Evolutionary conservation across 164 flowering plant species (phyloP).

Genomic region (Houttuynia cordata): DNA sequence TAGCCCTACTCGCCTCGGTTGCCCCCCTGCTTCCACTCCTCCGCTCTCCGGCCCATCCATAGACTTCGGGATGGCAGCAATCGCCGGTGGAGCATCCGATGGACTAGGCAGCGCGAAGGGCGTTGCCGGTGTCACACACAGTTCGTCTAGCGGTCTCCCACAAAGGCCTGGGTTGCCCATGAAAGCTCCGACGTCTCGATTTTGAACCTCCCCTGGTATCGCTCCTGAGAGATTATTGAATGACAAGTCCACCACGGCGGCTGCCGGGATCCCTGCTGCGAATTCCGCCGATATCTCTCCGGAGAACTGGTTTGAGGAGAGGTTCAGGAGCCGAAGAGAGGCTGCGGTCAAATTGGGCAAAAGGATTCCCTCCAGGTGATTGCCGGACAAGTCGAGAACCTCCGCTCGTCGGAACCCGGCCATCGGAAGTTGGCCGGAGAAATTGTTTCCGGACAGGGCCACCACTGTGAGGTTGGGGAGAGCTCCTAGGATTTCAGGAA

Average conservation of each 20-base stretch:
- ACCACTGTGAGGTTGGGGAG: conserved; percentile 36
- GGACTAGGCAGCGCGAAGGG: conserved; percentile 38
- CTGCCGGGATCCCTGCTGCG: conserved; percentile 6
- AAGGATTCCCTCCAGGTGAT: conserved; percentile 50
- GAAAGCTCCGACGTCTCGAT: conserved; percentile 42
- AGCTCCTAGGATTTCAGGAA: conserved; percentile 35
- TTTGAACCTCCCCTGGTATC: conserved; percentile 42
- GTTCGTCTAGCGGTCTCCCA: conserved; percentile 61
- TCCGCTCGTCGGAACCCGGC: conserved; percentile 23
- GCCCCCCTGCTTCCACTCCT: background rate
- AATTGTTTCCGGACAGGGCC: conserved; percentile 49
- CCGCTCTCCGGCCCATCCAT: background rate
- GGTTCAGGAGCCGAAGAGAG: conserved; percentile 32
- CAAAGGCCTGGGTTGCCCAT: conserved; percentile 58
- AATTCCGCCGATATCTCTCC: conserved; percentile 12
- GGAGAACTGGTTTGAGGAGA: conserved; percentile 11
- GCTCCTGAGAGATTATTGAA: conserved; percentile 26
- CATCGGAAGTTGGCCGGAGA: conserved; percentile 37
- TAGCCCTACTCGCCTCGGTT: conserved; percentile 1
- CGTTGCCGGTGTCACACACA: conserved; percentile 47
- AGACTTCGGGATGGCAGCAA: conserved; percentile 10
- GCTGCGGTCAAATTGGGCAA: conserved; percentile 44
- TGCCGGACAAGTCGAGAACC: conserved; percentile 53
- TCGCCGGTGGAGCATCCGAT: conserved; percentile 17
- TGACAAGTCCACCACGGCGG: conserved; percentile 10